Evolutionary conservation across 805 yeast species (phyloP), one percentile per base, ranked within the genome.

Genomic region (Candida boidinii): DNA sequence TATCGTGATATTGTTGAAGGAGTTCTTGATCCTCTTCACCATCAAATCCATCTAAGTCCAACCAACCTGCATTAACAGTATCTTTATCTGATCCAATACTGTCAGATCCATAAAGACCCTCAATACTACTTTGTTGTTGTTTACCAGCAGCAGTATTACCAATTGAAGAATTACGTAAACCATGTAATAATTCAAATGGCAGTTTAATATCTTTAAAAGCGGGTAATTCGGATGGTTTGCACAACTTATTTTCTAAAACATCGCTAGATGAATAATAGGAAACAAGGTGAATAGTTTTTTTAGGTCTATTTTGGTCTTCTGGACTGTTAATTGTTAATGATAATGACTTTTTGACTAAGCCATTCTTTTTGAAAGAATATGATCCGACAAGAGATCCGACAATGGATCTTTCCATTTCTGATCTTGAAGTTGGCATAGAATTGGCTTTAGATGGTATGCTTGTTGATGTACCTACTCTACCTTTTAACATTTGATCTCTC

Each of bases 341-440:
- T 39, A 86, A 60, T 0, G 96, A 84, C 54, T 87, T 86, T 54
- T 88, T 88, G 38, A 86, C 74, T 29, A 88, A 64, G 0, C 95
- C 95, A 28, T 68, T 66, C 29, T 73, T 77, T 47, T 77, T 78
- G 49, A 77, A 79, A 10, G 76, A 76, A 46, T 75, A 77, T 0
- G 78, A 67, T 23, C 72, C 70, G 16, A 70, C 73, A 28, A 73
- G 55, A 0, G 79, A 73, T 12, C 80, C 80, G 16, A 71, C 74
- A 4, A 75, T 50, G 4, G 66, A 51, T 27, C 75, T 45, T 31
- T 39, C 37, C n/a, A n/a, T n/a, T n/a, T n/a, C n/a, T n/a, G n/a
- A n/a, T n/a, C n/a, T n/a, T n/a, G n/a, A n/a, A n/a, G n/a, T n/a
- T n/a, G n/a, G n/a, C n/a, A n/a, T n/a, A n/a, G n/a, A n/a, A n/a